Evolutionary conservation across 108 stramenopile species (phyloP).

Genomic region (Chaetoceros tenuissimus): DNA sequence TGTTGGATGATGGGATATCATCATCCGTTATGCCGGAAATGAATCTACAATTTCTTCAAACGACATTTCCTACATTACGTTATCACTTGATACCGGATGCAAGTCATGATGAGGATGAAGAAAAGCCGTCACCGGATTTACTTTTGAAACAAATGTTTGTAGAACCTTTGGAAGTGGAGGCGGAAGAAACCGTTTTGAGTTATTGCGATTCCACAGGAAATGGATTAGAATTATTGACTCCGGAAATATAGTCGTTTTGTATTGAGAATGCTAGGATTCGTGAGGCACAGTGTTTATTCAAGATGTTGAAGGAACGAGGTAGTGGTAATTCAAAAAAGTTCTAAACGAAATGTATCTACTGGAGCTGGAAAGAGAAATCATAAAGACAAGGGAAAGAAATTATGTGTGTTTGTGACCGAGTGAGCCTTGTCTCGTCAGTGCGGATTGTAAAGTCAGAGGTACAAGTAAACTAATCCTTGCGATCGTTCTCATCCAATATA

Average conservation of each 20-base stretch:
- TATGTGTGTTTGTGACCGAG: too few relatives aligned
- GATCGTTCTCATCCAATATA: too few relatives aligned
- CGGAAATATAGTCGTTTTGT: constrained; percentile 94
- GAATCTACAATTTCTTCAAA: not conserved
- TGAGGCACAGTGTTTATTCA: constrained; percentile 90
- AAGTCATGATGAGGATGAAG: constrained; percentile 17
- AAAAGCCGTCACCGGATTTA: not conserved
- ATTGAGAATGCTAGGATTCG: constrained; percentile 92
- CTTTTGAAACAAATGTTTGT: not conserved
- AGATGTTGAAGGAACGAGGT: constrained; percentile 68
- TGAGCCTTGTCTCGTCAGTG: too few relatives aligned
- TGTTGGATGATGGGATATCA: not conserved
- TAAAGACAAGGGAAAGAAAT: too few relatives aligned
- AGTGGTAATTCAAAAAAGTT: too few relatives aligned
- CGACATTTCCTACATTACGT: not conserved
- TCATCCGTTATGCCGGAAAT: not conserved
- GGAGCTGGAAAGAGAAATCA: too few relatives aligned
- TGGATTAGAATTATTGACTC: constrained; percentile 70
- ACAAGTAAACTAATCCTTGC: too few relatives aligned
- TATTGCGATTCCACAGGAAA: constrained; percentile 36
- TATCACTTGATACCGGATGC: constrained; percentile 6
- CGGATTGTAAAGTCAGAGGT: too few relatives aligned
- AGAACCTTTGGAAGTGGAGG: constrained; percentile 16
- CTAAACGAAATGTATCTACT: too few relatives aligned
- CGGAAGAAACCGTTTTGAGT: constrained; percentile 33